These are phyloP conservation scores for Digitaria exilis DNA, from an alignment of 202 grass and related monocot genomes.

Conservation along the genomic window DNA sequence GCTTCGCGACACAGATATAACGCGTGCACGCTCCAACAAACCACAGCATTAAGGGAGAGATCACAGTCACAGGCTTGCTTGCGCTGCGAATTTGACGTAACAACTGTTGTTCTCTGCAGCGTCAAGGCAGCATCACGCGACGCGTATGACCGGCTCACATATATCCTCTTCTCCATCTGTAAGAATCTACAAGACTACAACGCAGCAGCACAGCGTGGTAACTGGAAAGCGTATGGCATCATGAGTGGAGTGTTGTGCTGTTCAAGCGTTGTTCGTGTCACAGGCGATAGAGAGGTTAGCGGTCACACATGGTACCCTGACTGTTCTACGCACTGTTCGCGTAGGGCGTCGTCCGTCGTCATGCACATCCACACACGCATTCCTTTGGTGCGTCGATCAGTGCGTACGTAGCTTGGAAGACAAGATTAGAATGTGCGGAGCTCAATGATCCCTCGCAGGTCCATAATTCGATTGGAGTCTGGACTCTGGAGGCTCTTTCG, in stretches of 20 bases:
- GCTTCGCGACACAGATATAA: not conserved
- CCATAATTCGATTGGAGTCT: slow-evolving; percentile 15
- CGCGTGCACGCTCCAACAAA: slow-evolving; percentile 38
- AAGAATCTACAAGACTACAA: not conserved
- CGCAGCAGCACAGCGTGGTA: not conserved
- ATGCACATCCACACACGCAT: not conserved
- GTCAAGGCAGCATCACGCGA: not conserved
- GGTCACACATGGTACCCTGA: not conserved
- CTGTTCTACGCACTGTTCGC: not conserved
- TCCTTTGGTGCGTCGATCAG: not conserved
- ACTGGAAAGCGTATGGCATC: not conserved
- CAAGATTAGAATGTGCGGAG: slow-evolving; percentile 31
- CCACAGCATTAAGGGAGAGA: not conserved
- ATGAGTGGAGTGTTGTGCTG: not conserved
- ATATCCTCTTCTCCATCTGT: not conserved
- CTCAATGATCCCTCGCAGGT: slow-evolving; percentile 25
- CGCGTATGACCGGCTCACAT: not conserved
- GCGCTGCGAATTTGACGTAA: not conserved
- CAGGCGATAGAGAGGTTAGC: not conserved
- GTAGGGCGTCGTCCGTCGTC: not conserved
- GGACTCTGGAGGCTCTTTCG: not conserved
- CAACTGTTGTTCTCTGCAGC: not conserved
- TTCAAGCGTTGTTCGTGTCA: not conserved
- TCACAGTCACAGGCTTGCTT: not conserved
- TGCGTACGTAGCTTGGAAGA: slow-evolving; percentile 53